Evolutionary conservation across 2,329 filamentous ascomycete species (phyloP).

Genomic region (Ophiostoma ips): DNA sequence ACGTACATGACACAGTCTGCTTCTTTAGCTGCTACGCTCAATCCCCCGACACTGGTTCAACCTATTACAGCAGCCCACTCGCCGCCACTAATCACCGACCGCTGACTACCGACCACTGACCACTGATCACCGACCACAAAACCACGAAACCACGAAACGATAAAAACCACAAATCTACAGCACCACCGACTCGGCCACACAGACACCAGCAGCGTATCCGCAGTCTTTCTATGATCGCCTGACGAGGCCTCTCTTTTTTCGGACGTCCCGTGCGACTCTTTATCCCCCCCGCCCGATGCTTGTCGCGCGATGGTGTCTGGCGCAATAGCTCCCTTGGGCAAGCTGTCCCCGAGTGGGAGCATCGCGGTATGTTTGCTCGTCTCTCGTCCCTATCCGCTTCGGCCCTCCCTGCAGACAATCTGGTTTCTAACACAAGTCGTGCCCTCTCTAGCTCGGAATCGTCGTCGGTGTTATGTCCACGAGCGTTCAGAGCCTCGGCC

Average conservation of each 20-base stretch:
- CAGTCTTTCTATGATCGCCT: constrained; percentile 7
- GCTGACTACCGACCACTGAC: background rate
- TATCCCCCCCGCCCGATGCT: constrained; percentile 32
- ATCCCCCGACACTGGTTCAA: too few relatives aligned
- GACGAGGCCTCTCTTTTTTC: constrained; percentile 2
- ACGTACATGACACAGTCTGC: too few relatives aligned
- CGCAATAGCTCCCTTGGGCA: constrained; percentile 59
- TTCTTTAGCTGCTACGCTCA: too few relatives aligned
- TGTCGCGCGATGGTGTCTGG: constrained; percentile 24
- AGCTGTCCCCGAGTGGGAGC: constrained; percentile 63
- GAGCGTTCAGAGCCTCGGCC: constrained; percentile 83
- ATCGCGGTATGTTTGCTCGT: constrained; percentile 45
- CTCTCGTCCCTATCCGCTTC: background rate
- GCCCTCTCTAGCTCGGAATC: constrained; percentile 87
- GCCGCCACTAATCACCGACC: too few relatives aligned
- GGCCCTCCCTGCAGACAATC: background rate
- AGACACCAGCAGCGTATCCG: background rate
- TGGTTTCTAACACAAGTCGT: too few relatives aligned
- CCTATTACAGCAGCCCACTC: too few relatives aligned
- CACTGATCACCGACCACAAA: too few relatives aligned
- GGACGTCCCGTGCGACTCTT: constrained; percentile 4
- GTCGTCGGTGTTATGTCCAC: constrained; percentile 87
- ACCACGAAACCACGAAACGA: too few relatives aligned
- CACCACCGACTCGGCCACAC: too few relatives aligned
- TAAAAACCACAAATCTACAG: too few relatives aligned